These are phyloP conservation scores for Knufia petricola DNA, from an alignment of 2,329 filamentous ascomycete species.

Conservation along the genomic window DNA sequence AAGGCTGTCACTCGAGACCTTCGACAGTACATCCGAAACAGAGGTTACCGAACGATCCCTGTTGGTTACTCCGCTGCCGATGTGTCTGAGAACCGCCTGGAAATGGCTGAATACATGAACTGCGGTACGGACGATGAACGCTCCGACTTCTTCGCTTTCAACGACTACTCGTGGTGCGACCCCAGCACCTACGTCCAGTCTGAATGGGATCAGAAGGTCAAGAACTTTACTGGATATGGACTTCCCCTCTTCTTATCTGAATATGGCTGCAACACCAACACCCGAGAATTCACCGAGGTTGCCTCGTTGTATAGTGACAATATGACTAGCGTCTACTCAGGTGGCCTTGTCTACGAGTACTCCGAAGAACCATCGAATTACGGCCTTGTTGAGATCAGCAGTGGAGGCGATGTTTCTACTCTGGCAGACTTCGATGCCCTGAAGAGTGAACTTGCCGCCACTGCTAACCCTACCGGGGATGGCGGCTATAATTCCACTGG, in stretches of 20 bases:
- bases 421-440: constrained; percentile 54
- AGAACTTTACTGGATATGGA: constrained; percentile 77
- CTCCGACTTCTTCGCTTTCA: constrained; percentile 82
- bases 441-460: constrained; percentile 41
- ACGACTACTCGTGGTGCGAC: constrained; percentile 82
- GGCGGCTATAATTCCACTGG: constrained; percentile 51
- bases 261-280: constrained; percentile 79
- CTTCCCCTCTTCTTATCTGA: constrained; percentile 91
- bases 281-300: constrained; percentile 72
- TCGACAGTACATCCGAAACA: constrained; percentile 56
- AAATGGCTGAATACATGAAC: constrained; percentile 89
- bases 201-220: constrained; percentile 81
- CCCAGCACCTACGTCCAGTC: constrained; percentile 58
- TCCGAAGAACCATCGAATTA: constrained; percentile 67
- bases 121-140: constrained; percentile 76
- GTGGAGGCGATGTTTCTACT: constrained; percentile 46
- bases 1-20: constrained; percentile 73
- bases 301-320: constrained; percentile 65
- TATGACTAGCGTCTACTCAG: constrained; percentile 88
- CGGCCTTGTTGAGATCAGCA: constrained; percentile 63
- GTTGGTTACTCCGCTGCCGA: constrained; percentile 71
- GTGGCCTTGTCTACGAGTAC: constrained; percentile 95
- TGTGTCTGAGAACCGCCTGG: constrained; percentile 71
- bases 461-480: constrained; percentile 44
- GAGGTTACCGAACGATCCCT: constrained; percentile 56